These are phyloP conservation scores for Ogataea philodendri DNA, from an alignment of 805 yeast species.

Conservation along the genomic window DNA sequence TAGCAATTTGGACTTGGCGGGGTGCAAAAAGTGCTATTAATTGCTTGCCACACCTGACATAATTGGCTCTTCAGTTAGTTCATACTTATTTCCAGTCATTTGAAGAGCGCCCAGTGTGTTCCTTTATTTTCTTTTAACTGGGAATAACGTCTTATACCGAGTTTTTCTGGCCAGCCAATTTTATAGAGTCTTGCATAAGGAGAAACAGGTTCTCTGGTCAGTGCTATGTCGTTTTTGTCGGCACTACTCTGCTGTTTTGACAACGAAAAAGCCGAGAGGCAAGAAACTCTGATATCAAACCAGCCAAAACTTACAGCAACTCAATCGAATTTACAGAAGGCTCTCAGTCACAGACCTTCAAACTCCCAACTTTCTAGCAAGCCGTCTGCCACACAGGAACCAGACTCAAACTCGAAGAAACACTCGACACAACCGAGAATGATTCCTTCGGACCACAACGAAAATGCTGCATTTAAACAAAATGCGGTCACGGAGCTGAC, in stretches of 20 bases:
- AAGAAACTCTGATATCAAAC: conserved; percentile 25
- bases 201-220: background rate
- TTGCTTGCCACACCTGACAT: too few species aligned
- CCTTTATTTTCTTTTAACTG: too few species aligned
- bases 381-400: background rate
- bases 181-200: conserved; percentile 6
- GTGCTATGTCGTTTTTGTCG: conserved; percentile 35
- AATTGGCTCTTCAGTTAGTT: too few species aligned
- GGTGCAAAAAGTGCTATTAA: too few species aligned
- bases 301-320: conserved; percentile 31
- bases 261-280: conserved; percentile 30
- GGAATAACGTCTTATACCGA: background rate
- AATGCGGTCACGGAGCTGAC: conserved; percentile 30
- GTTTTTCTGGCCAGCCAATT: conserved; percentile 1
- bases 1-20: too few species aligned
- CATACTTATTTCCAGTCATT: too few species aligned
- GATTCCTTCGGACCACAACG: conserved; percentile 7
- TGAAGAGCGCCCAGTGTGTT: too few species aligned
- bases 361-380: conserved; percentile 12
- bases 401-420: background rate
- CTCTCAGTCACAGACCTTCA: conserved; percentile 28
- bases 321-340: conserved; percentile 36
- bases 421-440: conserved; percentile 1
- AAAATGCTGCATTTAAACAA: conserved; percentile 14
- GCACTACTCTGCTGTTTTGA: conserved; percentile 37